Evolutionary conservation across 2,329 filamentous ascomycete genomes (phyloP).

Genomic region (Stromatinia cepivora): DNA sequence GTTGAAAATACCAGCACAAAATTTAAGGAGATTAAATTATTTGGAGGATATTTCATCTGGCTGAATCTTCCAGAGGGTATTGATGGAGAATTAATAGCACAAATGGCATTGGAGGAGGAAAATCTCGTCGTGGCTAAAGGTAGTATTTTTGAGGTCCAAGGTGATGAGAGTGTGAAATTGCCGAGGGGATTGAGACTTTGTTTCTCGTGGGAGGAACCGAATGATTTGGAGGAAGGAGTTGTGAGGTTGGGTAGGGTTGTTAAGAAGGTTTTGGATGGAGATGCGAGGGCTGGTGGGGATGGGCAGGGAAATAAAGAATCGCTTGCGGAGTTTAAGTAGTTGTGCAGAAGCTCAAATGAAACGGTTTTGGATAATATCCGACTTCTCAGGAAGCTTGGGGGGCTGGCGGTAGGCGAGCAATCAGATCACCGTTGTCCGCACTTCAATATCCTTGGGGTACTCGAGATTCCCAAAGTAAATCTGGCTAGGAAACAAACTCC

Average conservation of each 20-base stretch:
- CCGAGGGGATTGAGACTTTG: conserved; percentile 63
- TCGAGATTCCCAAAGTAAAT: not conserved
- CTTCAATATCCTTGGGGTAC: not conserved
- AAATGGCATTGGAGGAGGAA: conserved; percentile 60
- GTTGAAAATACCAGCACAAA: conserved; percentile 43
- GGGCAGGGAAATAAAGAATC: not conserved
- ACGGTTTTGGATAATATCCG: not conserved
- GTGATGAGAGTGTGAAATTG: conserved; percentile 59
- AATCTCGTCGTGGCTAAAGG: conserved; percentile 69
- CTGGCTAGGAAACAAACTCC: not conserved
- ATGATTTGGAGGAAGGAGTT: conserved; percentile 66
- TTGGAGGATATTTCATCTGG: conserved; percentile 89
- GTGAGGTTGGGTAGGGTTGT: conserved; percentile 56
- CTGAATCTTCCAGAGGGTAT: conserved; percentile 57
- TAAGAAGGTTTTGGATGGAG: conserved; percentile 36
- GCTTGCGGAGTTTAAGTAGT: conserved; percentile 2
- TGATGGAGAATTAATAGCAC: conserved; percentile 56
- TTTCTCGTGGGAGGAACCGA: conserved; percentile 71
- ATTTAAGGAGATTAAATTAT: conserved; percentile 50
- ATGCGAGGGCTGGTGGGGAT: not conserved
- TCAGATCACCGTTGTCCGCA: not conserved
- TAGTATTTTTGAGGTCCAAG: conserved; percentile 66
- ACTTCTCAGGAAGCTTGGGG: not conserved
- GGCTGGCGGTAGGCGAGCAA: not conserved
- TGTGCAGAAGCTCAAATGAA: not conserved